A percentile compares a stretch with the other conserved stretches of the same genome.
Evolutionary conservation across 768 basidiomycete species (phyloP).

Genomic region (Leccinum imitatum): DNA sequence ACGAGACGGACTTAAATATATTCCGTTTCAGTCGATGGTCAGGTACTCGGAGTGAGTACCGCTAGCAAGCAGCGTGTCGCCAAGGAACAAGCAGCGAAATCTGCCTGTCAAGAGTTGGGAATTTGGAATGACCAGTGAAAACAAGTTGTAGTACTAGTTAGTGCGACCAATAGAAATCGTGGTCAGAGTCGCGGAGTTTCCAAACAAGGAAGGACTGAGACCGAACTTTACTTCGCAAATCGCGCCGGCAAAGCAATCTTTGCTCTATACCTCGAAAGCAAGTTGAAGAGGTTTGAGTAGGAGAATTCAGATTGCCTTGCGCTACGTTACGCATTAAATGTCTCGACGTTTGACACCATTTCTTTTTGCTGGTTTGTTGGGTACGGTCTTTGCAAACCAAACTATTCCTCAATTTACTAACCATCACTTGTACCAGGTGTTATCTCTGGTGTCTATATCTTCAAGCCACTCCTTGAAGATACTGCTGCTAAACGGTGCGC

Average conservation of each 20-base stretch:
- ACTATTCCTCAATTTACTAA: background rate
- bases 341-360: constrained; percentile 48
- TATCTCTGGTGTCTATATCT: constrained; percentile 64
- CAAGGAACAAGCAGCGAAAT: constrained; percentile 47
- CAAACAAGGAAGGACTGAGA: constrained; percentile 15
- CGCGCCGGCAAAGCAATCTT: background rate
- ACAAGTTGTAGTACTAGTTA: background rate
- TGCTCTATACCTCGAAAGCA: background rate
- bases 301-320: background rate
- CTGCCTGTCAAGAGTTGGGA: constrained; percentile 39
- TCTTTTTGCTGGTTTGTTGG: constrained; percentile 56
- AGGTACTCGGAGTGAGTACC: constrained; percentile 46
- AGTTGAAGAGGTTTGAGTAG: background rate
- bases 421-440: constrained; percentile 42
- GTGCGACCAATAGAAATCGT: background rate
- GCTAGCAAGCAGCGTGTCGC: constrained; percentile 40
- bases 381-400: constrained; percentile 32
- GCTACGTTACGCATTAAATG: constrained; percentile 11
- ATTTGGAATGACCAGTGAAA: constrained; percentile 13
- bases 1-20: constrained; percentile 1
- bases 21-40: constrained; percentile 43
- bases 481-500: constrained; percentile 16
- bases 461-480: constrained; percentile 47
- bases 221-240: constrained; percentile 5
- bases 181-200: constrained; percentile 30